A percentile compares a stretch with the other conserved stretches of the same genome.
These are phyloP conservation scores for Boletellus sp. DNA, from an alignment of 768 basidiomycete species.

Conservation along the genomic window DNA sequence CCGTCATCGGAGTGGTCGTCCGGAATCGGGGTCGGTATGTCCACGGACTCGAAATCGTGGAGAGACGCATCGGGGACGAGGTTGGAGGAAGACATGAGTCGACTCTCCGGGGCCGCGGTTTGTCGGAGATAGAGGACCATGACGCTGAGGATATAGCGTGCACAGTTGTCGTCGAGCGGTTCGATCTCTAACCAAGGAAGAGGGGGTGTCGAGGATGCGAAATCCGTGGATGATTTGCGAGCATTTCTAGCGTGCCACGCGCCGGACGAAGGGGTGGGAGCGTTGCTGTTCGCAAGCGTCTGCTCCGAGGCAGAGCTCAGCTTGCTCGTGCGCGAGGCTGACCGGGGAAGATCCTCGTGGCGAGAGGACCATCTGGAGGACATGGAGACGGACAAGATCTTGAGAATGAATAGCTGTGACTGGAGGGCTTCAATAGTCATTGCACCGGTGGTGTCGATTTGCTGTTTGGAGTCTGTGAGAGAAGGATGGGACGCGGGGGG, in stretches of 20 bases:
- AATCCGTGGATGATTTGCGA: constrained; percentile 43
- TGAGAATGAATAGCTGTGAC: constrained; percentile 82
- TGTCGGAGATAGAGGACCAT: constrained; percentile 81
- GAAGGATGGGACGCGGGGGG: neutral
- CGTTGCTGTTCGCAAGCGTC: constrained; percentile 28
- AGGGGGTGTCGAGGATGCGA: constrained; percentile 29
- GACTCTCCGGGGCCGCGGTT: constrained; percentile 52
- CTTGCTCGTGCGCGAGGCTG: constrained; percentile 43
- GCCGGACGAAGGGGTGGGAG: constrained; percentile 34
- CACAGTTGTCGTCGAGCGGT: constrained; percentile 77
- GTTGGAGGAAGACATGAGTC: constrained; percentile 57
- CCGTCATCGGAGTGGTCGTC: constrained; percentile 19
- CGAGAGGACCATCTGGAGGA: constrained; percentile 64
- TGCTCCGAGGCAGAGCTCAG: constrained; percentile 31
- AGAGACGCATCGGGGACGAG: constrained; percentile 61
- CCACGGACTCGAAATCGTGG: constrained; percentile 67
- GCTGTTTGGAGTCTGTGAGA: constrained; percentile 36
- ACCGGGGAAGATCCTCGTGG: constrained; percentile 39
- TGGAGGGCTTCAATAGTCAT: constrained; percentile 71
- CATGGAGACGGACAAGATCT: constrained; percentile 75
- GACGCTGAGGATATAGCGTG: constrained; percentile 75
- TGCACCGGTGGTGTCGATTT: constrained; percentile 49
- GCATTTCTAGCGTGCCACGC: constrained; percentile 24
- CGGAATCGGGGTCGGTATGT: constrained; percentile 30
- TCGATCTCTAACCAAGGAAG: constrained; percentile 59